Evolutionary conservation across 371 early-diverging fungal genomes (phyloP), one percentile per base, ranked within the genome.

Genomic region (Polyrhizophydium stewartii): DNA sequence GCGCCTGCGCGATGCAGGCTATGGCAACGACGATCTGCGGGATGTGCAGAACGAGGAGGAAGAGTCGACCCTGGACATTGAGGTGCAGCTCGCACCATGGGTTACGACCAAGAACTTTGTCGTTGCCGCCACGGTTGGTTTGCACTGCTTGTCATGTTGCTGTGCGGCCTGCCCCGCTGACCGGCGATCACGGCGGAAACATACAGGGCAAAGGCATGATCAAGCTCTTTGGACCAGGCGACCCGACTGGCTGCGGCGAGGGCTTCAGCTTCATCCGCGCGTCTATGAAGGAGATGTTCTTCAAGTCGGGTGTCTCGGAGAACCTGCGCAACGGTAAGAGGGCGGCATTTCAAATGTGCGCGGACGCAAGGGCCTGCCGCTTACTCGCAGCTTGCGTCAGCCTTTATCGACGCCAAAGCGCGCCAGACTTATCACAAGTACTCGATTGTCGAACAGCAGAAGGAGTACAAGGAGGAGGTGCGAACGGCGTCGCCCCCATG

Each of bases 211-310:
- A 97, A 65, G 92, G 92, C 24, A 93, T 93, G 94, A 73, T 96
- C 47, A 88, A 93, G 70, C 81, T 97, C 13, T 90, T 89, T 71
- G 97, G 96, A 35, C 89, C 90, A n/a, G 97, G 96, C 63, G 96
- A 97, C 70, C 98, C 98, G 1, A 96, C 99, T 0, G 99, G 99
- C 7, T 81, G 91, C 30, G 99, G 97, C 32, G 98, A 98, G 75
- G 99, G 97, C 19, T 98, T 98, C 72, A 96, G 96, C 77, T 99
- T 97, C 74, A 90, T 99, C 63, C 88, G 95, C 58, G 91, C 93
- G 27, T 92, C 91, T 9, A 92, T 96, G 93, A 98, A 99, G 76
- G 96, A 95, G 64, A 93, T 95, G 60, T 95, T 96, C 64, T 81
- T 94, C 71, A 84, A 92, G 32, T 89, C 92, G 17, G 92, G 92